phyloP scores from a whole-genome alignment of 139 green algal genomes.

The Chlamydomonas sp. region DNA sequence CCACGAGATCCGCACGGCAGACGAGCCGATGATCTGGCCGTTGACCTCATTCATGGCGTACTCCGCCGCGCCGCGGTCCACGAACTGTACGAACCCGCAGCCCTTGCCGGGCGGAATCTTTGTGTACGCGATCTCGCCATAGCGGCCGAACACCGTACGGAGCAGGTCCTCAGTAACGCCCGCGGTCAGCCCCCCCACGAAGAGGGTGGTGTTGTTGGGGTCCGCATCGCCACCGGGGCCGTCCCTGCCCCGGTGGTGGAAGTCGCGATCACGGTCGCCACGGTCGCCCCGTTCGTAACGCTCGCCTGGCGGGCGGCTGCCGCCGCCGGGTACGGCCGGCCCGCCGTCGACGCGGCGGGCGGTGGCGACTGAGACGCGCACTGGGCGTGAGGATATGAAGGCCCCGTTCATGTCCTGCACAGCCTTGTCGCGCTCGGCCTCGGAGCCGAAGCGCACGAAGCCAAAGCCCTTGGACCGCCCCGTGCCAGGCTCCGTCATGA shows the following conservation, averaged over 20 bases:
- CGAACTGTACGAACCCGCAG: slow-evolving; percentile 97
- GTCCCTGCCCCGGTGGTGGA: not conserved
- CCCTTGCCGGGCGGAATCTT: slow-evolving; percentile 96
- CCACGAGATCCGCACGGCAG: slow-evolving; percentile 78
- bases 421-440: slow-evolving; percentile 87
- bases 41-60: slow-evolving; percentile 81
- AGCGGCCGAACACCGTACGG: slow-evolving; percentile 75
- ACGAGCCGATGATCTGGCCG: slow-evolving; percentile 67
- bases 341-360: slow-evolving; percentile 39
- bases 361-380: slow-evolving; percentile 83
- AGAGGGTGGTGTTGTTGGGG: slow-evolving; percentile 91
- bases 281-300: slow-evolving; percentile 9
- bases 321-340: not conserved
- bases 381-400: slow-evolving; percentile 76
- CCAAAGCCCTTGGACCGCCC: slow-evolving; percentile 93
- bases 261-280: not conserved
- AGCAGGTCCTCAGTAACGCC: slow-evolving; percentile 84
- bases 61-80: slow-evolving; percentile 74
- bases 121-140: slow-evolving; percentile 92
- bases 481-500: slow-evolving; percentile 90
- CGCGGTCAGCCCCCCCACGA: slow-evolving; percentile 80
- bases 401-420: slow-evolving; percentile 87
- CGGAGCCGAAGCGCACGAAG: slow-evolving; percentile 93
- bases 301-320: slow-evolving; percentile 5
- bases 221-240: slow-evolving; percentile 64